Evolutionary conservation across 352 stramenopile genomes (phyloP).

Genomic region (Pythium rishiriense): DNA sequence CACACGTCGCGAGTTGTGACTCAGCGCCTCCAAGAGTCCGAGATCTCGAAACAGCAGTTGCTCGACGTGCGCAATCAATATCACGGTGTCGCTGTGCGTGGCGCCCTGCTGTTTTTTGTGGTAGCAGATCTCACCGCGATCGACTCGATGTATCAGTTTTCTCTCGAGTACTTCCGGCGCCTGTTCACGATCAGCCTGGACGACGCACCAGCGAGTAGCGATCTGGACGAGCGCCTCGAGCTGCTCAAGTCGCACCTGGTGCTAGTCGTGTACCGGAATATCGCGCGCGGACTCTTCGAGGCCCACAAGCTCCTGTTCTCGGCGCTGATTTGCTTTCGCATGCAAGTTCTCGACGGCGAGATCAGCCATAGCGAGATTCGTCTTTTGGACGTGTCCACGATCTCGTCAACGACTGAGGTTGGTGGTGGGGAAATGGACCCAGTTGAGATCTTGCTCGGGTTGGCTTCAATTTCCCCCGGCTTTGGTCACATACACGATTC

Average conservation of each 20-base stretch:
- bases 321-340: slow-evolving; percentile 51
- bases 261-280: slow-evolving; percentile 64
- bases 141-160: slow-evolving; percentile 84
- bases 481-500: slow-evolving; percentile 41
- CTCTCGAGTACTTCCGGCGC: slow-evolving; percentile 66
- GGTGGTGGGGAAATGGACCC: slow-evolving; percentile 7
- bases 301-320: slow-evolving; percentile 68
- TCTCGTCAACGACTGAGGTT: not conserved
- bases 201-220: slow-evolving; percentile 31
- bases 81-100: slow-evolving; percentile 45
- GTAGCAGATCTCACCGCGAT: slow-evolving; percentile 56
- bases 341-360: slow-evolving; percentile 47
- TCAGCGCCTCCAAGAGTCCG: slow-evolving; percentile 53
- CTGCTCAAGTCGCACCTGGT: slow-evolving; percentile 49
- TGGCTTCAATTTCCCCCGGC: slow-evolving; percentile 23
- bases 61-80: slow-evolving; percentile 70
- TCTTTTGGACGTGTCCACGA: slow-evolving; percentile 33
- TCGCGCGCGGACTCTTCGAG: slow-evolving; percentile 70
- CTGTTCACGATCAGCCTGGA: slow-evolving; percentile 67
- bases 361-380: slow-evolving; percentile 38
- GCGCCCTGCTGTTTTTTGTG: slow-evolving; percentile 72
- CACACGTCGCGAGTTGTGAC: slow-evolving; percentile 60
- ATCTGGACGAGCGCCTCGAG: slow-evolving; percentile 40
- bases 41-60: slow-evolving; percentile 61
- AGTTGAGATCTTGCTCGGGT: slow-evolving; percentile 30